Evolutionary conservation across 768 basidiomycete species (phyloP).

Genomic region (Lanmaoa pseudosensibilis): DNA sequence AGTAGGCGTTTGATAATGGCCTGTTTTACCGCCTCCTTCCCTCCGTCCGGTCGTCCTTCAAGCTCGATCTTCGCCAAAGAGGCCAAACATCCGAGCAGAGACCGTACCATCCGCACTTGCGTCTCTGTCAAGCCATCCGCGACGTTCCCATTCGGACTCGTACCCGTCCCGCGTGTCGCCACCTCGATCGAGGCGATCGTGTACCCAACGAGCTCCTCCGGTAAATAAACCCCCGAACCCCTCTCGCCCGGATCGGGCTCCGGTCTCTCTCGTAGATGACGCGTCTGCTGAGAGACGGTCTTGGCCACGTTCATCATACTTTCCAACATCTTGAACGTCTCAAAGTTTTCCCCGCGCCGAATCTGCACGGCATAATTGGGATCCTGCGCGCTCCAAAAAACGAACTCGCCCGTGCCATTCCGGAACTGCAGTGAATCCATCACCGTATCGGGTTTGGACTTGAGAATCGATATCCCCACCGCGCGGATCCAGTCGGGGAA

Average conservation of each 20-base stretch:
- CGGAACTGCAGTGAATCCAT: conserved; percentile 73
- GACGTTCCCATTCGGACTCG: conserved; percentile 45
- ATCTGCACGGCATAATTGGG: conserved; percentile 59
- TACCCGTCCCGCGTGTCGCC: conserved; percentile 66
- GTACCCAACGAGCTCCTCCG: conserved; percentile 88
- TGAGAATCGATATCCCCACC: conserved; percentile 85
- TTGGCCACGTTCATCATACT: conserved; percentile 78
- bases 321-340: conserved; percentile 80
- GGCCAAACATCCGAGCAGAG: conserved; percentile 67
- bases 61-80: conserved; percentile 69
- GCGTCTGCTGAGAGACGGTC: conserved; percentile 80
- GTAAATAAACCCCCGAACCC: conserved; percentile 85
- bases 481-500: conserved; percentile 90
- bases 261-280: conserved; percentile 74
- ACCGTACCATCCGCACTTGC: conserved; percentile 73
- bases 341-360: conserved; percentile 53
- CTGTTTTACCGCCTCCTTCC: conserved; percentile 73
- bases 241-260: conserved; percentile 73
- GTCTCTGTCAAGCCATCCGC: conserved; percentile 71
- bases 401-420: conserved; percentile 85
- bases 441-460: conserved; percentile 72
- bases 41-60: conserved; percentile 69
- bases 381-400: conserved; percentile 86
- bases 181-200: conserved; percentile 83
- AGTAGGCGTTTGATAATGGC: conserved; percentile 87